Base-by-base conservation (phyloP, 495 filamentous ascomycete species). In the Bathelium albidoporum region DNA sequence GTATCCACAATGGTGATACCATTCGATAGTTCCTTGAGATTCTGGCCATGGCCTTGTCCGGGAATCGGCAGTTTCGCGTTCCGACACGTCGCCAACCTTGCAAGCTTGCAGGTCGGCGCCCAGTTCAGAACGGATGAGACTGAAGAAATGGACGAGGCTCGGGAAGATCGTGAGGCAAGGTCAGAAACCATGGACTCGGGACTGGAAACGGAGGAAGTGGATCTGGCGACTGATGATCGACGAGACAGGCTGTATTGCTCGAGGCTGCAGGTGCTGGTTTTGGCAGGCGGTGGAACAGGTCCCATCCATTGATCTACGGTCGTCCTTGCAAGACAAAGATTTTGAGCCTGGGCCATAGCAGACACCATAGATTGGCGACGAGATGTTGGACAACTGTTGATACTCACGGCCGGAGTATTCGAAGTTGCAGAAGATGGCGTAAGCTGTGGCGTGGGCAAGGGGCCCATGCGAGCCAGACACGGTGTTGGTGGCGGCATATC, bases 141-240 rank as follows among this genome's bases (percentile, higher is more conserved):
- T 59, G 78, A 79, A 49, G 77, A 80, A 60, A 80, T 78, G 62
- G 78, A 80, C 2, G 78, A 80, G 26, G 78, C 75, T 60, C 78
- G 73, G 3, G 77, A 79, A 49, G 75, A 66, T 60, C 73, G 76
- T 34, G 80, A 78, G 43, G 88, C 92, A 58, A 80, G 85, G 74
- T 95, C 91, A 58, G 89, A 94, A 28, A 95, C 77, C 89, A 94
- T 92, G 62, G 90, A 95, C 68, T 95, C 91, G 49, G 91, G 91
- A 39, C 90, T 95, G 59, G 90, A 95, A 44, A 84, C 80, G 32
- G 85, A 86, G 2, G 90, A 94, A 65, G 84, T 80, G 7, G 89
- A 87, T 69, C 85, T 88, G 71, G 89, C 89, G 85, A 65, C 81
- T 79, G 68, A 82, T 68, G 58, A 77, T 66, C 66, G 81, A 73